Base-by-base conservation (phyloP, 1,139 yeast genomes). In the Debaryomyces fabryi region DNA sequence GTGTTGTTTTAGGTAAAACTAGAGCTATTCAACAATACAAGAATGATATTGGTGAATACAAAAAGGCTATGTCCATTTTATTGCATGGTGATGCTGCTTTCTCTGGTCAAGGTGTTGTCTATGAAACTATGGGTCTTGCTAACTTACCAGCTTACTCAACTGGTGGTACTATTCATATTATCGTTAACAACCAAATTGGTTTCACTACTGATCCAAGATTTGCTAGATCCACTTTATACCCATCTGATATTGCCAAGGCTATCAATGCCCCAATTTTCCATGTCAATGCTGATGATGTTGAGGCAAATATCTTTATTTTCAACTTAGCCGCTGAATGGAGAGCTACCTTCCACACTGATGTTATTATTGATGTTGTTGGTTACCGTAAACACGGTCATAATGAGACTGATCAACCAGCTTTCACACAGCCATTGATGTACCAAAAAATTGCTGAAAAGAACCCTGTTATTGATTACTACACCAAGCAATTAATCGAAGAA, bases 11-110 rank as follows among this genome's bases (percentile, higher is more conserved):
- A 63, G 99, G 99, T 74, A 89, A 95, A 79, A 88, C 98, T 46
- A 86, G 99, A 76, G 96, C 99, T 56, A 86, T 92, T 58, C 96
- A 90, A 74, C 96, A 90, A 67, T 88, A 83, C 75, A 92, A 93
- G 77, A 77, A 84, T 59, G 98, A 93, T 65, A 84, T 87, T 56
- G 91, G 91, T 55, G 81, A 79, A 44, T 89, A 78, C 74, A 78
- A 85, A 60, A 92, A 90, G 75, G 97, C 99, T 45, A 80, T 93
- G 82, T 87, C 95, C 57, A 87, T 93, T 52, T 79, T 93, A 70
- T 79, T 95, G 68, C 99, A 93, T 70, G 99, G 99, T 81, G 99
- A 93, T 71, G 97, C 99, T 52, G 99, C 99, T 32, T 93, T 93
- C 68, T 92, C 98, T 45, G 99, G 89, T 56, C 99, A 93, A 77